Evolutionary conservation across 352 stramenopile genomes (phyloP).

Genomic region (Thalassiosira livingstoniorum): DNA sequence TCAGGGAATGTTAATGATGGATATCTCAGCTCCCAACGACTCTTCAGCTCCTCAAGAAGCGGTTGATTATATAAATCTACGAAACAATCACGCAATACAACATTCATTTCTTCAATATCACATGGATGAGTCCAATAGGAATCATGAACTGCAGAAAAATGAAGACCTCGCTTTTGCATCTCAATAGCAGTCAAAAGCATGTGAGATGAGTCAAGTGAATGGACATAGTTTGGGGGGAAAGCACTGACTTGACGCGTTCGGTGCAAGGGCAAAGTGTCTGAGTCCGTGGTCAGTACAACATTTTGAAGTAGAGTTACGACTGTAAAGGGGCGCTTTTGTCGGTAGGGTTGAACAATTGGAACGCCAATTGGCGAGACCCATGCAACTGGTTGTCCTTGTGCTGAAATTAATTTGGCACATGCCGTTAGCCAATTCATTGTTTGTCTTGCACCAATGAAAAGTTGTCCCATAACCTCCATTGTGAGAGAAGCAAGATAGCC

Average conservation of each 20-base stretch:
- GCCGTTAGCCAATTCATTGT: slow-evolving; percentile 96
- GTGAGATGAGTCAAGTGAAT: slow-evolving; percentile 99
- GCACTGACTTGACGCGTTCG: slow-evolving; percentile 91
- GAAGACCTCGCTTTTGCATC: slow-evolving; percentile 92
- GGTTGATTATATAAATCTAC: slow-evolving; percentile 97
- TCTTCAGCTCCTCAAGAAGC: slow-evolving; percentile 94
- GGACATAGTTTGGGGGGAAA: slow-evolving; percentile 99
- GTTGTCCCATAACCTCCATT: slow-evolving; percentile 95
- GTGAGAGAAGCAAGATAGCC: slow-evolving; percentile 94
- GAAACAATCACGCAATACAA: slow-evolving; percentile 92
- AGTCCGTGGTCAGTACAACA: slow-evolving; percentile 81
- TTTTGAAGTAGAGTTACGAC: slow-evolving; percentile 89
- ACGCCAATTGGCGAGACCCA: slow-evolving; percentile 99
- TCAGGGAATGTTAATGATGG: slow-evolving; percentile 94
- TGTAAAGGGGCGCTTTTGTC: slow-evolving; percentile 90
- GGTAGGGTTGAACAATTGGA: slow-evolving; percentile 98
- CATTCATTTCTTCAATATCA: slow-evolving; percentile 97
- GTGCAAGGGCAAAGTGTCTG: slow-evolving; percentile 87
- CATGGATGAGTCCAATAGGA: slow-evolving; percentile 99
- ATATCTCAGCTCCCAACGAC: slow-evolving; percentile 94
- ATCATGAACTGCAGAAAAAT: slow-evolving; percentile 99
- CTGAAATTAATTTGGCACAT: slow-evolving; percentile 85
- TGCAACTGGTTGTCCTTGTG: slow-evolving; percentile 92
- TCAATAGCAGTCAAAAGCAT: slow-evolving; percentile 98
- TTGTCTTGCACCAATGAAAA: slow-evolving; percentile 94